Evolutionary conservation across 2,329 filamentous ascomycete species (phyloP).

Genomic region (Calonectria pauciramosa): DNA sequence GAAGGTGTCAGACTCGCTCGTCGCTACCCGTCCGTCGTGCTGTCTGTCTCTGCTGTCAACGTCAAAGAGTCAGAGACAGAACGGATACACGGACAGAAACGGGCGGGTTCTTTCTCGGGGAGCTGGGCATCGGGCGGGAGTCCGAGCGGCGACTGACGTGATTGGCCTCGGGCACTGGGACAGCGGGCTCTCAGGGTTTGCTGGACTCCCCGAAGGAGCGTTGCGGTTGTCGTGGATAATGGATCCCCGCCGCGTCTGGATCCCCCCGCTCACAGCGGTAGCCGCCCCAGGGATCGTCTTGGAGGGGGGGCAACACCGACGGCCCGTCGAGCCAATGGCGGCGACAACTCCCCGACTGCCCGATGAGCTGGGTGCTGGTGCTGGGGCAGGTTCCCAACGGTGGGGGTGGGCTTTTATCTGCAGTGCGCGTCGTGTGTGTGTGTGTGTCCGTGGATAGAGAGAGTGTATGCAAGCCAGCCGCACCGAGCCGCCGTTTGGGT

Average conservation of each 20-base stretch:
- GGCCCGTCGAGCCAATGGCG: conserved; percentile 7
- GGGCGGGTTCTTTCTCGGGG: neutral
- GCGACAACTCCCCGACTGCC: conserved; percentile 3
- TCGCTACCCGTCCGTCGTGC: neutral
- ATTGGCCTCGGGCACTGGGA: neutral
- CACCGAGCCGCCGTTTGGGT: conserved; percentile 10
- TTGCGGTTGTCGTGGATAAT: conserved; percentile 2
- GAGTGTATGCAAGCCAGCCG: conserved; percentile 15
- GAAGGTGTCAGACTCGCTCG: too few species aligned
- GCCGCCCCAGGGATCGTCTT: neutral
- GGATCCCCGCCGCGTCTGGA: neutral
- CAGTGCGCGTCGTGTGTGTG: neutral
- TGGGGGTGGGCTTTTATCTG: neutral
- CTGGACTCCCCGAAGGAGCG: conserved; percentile 3
- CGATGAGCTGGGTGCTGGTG: neutral
- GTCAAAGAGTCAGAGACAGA: neutral
- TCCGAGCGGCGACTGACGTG: neutral
- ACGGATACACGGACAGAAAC: neutral
- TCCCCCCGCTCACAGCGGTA: neutral
- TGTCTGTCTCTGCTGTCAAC: too few species aligned
- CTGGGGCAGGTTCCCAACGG: neutral
- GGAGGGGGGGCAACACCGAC: conserved; percentile 14
- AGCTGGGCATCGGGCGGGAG: neutral
- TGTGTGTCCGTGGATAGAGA: too few species aligned
- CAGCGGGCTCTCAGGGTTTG: neutral